These are phyloP conservation scores for Crepidotus variabilis DNA, from an alignment of 768 basidiomycete genomes.

Conservation along the genomic window DNA sequence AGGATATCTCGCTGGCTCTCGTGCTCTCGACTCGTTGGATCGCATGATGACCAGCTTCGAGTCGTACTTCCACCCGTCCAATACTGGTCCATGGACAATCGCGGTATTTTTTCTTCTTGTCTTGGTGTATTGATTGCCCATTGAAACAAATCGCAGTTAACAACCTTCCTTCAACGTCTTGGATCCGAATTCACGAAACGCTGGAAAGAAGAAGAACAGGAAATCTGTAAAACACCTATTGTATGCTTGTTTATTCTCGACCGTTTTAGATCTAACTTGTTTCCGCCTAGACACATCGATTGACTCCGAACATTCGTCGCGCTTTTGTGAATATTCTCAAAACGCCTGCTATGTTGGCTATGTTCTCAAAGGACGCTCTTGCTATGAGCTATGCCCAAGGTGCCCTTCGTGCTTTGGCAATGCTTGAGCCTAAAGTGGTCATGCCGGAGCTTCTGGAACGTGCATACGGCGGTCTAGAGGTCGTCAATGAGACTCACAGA, in stretches of 20 bases:
- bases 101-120: conserved; percentile 33
- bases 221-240: conserved; percentile 74
- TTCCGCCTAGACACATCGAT: conserved; percentile 53
- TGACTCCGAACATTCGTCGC: conserved; percentile 78
- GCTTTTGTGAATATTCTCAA: conserved; percentile 78
- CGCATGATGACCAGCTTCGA: conserved; percentile 89
- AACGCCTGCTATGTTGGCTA: conserved; percentile 85
- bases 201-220: conserved; percentile 72
- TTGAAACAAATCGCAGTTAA: conserved; percentile 39
- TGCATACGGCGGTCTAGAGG: conserved; percentile 88
- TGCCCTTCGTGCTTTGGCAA: conserved; percentile 71
- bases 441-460: conserved; percentile 92
- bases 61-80: conserved; percentile 93
- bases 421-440: conserved; percentile 78
- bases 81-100: conserved; percentile 81
- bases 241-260: conserved; percentile 31
- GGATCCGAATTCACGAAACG: conserved; percentile 77
- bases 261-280: background rate
- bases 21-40: conserved; percentile 83
- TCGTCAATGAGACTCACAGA: conserved; percentile 91
- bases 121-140: background rate
- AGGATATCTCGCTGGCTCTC: conserved; percentile 78
- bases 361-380: conserved; percentile 84
- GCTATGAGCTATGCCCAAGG: conserved; percentile 81
- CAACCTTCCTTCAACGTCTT: conserved; percentile 69